These are phyloP conservation scores for Tolypocladium endophyticum DNA, from an alignment of 2,329 filamentous ascomycete genomes.

Conservation along the genomic window DNA sequence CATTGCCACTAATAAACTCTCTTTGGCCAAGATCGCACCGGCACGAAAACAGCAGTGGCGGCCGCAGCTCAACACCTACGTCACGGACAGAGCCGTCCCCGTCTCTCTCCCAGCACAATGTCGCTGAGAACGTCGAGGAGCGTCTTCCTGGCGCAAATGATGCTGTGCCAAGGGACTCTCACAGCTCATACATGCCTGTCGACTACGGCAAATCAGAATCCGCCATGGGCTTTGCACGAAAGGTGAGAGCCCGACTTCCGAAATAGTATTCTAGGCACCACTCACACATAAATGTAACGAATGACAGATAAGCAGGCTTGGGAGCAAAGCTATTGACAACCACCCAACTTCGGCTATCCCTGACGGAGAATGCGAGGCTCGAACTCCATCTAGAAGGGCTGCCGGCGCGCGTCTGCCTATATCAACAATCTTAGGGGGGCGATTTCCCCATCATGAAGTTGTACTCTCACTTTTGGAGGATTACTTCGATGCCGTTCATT, in stretches of 20 bases:
- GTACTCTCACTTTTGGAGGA: constrained; percentile 19
- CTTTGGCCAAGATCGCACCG: not conserved
- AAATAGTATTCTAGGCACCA: not conserved
- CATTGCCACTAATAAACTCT: not conserved
- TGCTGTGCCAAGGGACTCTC: not conserved
- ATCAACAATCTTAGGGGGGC: constrained; percentile 1
- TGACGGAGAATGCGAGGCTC: not conserved
- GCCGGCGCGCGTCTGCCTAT: constrained; percentile 2
- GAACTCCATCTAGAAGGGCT: not conserved
- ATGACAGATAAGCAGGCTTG: not conserved
- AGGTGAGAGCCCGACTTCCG: not conserved
- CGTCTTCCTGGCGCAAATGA: not conserved
- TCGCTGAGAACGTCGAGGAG: not conserved
- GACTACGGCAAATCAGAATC: not conserved
- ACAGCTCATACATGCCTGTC: not conserved
- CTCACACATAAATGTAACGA: not conserved
- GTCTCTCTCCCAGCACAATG: not conserved
- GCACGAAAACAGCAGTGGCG: not conserved
- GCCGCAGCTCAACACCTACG: not conserved
- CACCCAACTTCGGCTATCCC: constrained; percentile 3
- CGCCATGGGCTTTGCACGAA: constrained; percentile 2
- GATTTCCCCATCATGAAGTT: constrained; percentile 1
- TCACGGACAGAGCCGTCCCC: not conserved
- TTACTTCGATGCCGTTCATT: constrained; percentile 30
- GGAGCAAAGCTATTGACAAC: not conserved